These are phyloP conservation scores for Barbarea vulgaris DNA, from an alignment of 345 rosid species.

Conservation along the genomic window DNA sequence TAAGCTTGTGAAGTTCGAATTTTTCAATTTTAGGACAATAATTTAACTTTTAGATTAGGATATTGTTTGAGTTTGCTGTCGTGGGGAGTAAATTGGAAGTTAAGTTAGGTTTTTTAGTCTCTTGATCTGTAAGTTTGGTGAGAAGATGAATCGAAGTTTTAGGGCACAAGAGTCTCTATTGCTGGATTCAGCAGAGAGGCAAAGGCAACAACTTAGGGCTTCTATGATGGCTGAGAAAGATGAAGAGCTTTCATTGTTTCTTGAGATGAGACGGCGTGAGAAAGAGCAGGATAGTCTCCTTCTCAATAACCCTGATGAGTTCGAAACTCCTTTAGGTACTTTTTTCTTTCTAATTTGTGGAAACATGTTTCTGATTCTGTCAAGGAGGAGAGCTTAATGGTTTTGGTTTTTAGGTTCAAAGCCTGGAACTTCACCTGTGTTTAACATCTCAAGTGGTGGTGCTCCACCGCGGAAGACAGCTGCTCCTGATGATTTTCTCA, in stretches of 20 bases:
- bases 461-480: conserved; percentile 58
- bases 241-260: conserved; percentile 89
- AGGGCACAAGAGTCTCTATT: conserved; percentile 77
- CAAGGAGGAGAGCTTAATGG: background rate
- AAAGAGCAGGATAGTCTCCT: conserved; percentile 71
- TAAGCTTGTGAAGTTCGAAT: conserved; percentile 29
- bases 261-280: conserved; percentile 90
- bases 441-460: conserved; percentile 65
- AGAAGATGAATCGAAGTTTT: conserved; percentile 88
- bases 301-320: conserved; percentile 60
- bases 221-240: conserved; percentile 88
- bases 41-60: conserved; percentile 37
- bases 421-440: conserved; percentile 81
- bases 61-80: conserved; percentile 11
- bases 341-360: background rate
- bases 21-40: conserved; percentile 24
- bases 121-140: conserved; percentile 41
- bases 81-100: conserved; percentile 47
- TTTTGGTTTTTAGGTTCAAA: conserved; percentile 58
- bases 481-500: conserved; percentile 84
- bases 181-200: conserved; percentile 74
- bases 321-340: conserved; percentile 74
- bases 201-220: conserved; percentile 76
- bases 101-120: conserved; percentile 39
- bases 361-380: conserved; percentile 2